Conservation (phyloP, 768 basidiomycete species). For the Leccinellum albellum region DNA sequence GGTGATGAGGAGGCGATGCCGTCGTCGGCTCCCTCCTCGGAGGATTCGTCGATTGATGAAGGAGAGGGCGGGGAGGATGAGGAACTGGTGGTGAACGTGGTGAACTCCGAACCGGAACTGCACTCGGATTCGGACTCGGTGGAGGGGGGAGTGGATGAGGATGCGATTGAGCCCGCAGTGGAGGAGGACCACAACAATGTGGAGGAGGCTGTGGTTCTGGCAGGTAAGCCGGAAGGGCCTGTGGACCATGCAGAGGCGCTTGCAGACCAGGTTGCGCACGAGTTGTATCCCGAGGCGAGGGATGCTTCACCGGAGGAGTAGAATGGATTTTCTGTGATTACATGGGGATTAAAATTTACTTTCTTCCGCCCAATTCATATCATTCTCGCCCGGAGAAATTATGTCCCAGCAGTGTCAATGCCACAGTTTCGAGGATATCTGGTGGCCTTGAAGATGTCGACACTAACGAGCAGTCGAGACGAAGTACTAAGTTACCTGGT, state of each 20-base stretch:
- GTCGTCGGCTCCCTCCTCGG: neutral
- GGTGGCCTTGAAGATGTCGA: no score
- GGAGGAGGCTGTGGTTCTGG: neutral
- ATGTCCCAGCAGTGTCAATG: no score
- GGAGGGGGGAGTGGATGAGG: no score
- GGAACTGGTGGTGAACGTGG: constrained; percentile 37
- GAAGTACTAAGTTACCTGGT: no score
- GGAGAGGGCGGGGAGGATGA: neutral
- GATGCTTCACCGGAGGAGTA: neutral
- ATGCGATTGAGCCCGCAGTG: no score
- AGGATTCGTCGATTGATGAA: neutral
- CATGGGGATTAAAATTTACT: no score
- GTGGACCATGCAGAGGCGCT: constrained; percentile 47
- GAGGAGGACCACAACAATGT: neutral
- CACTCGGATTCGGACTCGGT: neutral
- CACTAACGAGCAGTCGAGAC: no score
- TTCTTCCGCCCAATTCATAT: no score
- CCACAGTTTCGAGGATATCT: no score
- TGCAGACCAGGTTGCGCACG: constrained; percentile 51
- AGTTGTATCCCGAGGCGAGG: constrained; percentile 45
- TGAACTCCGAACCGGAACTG: no score
- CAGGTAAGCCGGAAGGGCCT: constrained; percentile 37
- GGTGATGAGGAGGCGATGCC: neutral
- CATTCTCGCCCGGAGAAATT: no score
- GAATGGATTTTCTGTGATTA: no score